These are phyloP conservation scores for Fusarium tuaranense DNA, from an alignment of 2,329 filamentous ascomycete genomes.

Conservation along the genomic window DNA sequence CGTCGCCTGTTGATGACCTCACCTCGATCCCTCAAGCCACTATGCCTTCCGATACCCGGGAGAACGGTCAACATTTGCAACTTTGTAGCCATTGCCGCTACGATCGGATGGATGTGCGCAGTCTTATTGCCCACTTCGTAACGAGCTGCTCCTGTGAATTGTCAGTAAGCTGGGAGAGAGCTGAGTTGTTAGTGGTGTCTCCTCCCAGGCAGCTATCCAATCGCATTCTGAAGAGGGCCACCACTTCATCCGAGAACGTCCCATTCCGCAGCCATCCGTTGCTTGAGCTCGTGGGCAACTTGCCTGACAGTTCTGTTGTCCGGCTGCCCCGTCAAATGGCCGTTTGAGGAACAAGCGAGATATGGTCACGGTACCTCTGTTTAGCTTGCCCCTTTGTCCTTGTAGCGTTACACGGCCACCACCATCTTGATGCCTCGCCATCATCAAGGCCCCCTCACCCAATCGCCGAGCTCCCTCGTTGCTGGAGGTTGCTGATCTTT, in stretches of 20 bases:
- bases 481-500: constrained; percentile 29
- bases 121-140: not conserved
- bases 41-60: not conserved
- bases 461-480: constrained; percentile 21
- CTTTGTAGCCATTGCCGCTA: constrained; percentile 23
- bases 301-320: constrained; percentile 19
- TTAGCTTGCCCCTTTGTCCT: constrained; percentile 28
- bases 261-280: constrained; percentile 4
- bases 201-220: constrained; percentile 18
- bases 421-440: constrained; percentile 10
- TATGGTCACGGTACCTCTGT: constrained; percentile 35
- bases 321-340: constrained; percentile 19
- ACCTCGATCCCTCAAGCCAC: not conserved
- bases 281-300: not conserved
- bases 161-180: constrained; percentile 14
- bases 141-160: not conserved
- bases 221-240: constrained; percentile 19
- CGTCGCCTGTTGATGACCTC: not conserved
- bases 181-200: constrained; percentile 23
- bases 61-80: not conserved
- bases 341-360: constrained; percentile 8
- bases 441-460: constrained; percentile 16
- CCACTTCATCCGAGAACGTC: constrained; percentile 9
- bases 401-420: constrained; percentile 29
- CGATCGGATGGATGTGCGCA: constrained; percentile 4